Conservation (phyloP, 2,329 filamentous ascomycete species). For the Aspergillus neoniger region DNA sequence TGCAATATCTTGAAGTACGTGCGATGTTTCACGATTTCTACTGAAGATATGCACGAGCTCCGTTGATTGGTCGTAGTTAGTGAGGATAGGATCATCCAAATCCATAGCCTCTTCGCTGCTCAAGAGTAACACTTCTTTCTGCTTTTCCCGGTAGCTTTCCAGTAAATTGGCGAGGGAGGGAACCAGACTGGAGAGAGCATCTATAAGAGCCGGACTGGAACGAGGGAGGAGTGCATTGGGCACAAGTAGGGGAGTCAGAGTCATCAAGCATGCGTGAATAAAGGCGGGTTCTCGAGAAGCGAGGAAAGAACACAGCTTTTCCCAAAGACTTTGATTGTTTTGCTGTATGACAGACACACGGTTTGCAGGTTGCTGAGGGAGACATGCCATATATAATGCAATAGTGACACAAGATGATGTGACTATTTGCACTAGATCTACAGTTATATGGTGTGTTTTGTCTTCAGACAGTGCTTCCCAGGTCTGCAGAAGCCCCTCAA, state of each 20-base stretch:
- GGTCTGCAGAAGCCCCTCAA: slow-evolving; percentile 47
- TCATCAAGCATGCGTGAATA: slow-evolving; percentile 33
- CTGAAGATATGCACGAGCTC: slow-evolving; percentile 28
- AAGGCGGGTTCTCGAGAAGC: slow-evolving; percentile 29
- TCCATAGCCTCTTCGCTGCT: slow-evolving; percentile 44
- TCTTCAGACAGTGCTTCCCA: slow-evolving; percentile 48
- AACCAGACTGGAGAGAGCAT: slow-evolving; percentile 29
- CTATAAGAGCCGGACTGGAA: slow-evolving; percentile 23
- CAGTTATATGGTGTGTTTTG: slow-evolving; percentile 49
- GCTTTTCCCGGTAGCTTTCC: slow-evolving; percentile 29
- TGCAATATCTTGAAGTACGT: slow-evolving; percentile 33
- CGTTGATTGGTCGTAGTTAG: slow-evolving; percentile 25
- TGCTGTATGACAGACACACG: slow-evolving; percentile 32
- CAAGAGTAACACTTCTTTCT: slow-evolving; percentile 18
- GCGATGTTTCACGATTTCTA: slow-evolving; percentile 35
- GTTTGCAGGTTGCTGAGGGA: slow-evolving; percentile 34
- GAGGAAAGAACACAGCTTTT: slow-evolving; percentile 37
- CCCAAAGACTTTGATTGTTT: slow-evolving; percentile 36
- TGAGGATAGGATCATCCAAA: slow-evolving; percentile 42
- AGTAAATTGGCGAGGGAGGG: slow-evolving; percentile 34
- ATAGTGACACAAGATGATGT: slow-evolving; percentile 51
- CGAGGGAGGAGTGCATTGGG: slow-evolving; percentile 22
- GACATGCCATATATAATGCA: slow-evolving; percentile 39
- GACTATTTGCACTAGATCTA: slow-evolving; percentile 54
- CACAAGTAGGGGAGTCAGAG: slow-evolving; percentile 38